Conservation (phyloP, 148 eudicot species). For the Drosera capensis region DNA sequence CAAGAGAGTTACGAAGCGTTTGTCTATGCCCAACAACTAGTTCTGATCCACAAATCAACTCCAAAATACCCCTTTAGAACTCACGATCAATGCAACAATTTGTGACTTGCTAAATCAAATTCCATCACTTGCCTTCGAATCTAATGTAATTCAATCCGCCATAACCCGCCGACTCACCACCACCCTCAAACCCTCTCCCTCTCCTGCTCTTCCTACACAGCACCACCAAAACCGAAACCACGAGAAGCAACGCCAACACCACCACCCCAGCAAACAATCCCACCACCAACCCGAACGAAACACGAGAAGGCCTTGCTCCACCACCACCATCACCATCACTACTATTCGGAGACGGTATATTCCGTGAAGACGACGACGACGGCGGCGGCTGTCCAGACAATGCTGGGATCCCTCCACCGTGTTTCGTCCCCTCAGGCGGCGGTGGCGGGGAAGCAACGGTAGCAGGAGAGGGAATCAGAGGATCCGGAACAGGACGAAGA, state of each 20-base stretch:
- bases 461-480: not conserved
- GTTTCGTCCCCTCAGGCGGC: too few species aligned
- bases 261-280: constrained; percentile 25
- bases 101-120: not conserved
- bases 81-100: too few species aligned
- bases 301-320: constrained; percentile 7
- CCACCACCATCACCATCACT: constrained; percentile 1
- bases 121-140: too few species aligned
- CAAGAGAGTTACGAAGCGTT: too few species aligned
- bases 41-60: too few species aligned
- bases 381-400: not conserved
- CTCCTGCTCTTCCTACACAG: constrained; percentile 16
- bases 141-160: not conserved
- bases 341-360: not conserved
- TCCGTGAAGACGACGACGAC: not conserved
- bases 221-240: constrained; percentile 10
- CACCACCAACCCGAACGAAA: constrained; percentile 15
- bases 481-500: too few species aligned
- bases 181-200: too few species aligned
- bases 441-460: too few species aligned
- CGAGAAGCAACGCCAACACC: constrained; percentile 14
- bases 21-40: too few species aligned
- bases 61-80: not conserved
- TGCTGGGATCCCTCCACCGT: too few species aligned
- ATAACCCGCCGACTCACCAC: not conserved